These are phyloP conservation scores for Hirsutella thompsonii DNA, from an alignment of 2,329 filamentous ascomycete genomes.

Conservation along the genomic window DNA sequence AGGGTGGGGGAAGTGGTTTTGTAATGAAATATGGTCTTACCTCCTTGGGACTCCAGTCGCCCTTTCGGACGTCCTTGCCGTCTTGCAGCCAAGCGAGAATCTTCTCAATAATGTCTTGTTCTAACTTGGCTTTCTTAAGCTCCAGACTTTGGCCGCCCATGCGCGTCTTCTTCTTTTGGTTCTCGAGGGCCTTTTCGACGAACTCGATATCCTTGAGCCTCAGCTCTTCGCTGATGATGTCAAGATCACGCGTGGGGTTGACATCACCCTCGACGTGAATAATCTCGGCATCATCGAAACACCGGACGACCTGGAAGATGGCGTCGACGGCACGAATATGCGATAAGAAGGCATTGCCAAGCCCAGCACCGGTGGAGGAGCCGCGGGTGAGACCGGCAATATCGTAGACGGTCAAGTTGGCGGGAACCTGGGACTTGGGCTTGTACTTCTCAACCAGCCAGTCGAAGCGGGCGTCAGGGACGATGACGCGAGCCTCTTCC, in stretches of 20 bases:
- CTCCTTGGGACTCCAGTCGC: conserved; percentile 85
- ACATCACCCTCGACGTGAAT: conserved; percentile 99
- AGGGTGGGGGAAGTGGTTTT: conserved; percentile 7
- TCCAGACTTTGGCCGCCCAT: conserved; percentile 91
- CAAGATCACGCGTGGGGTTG: conserved; percentile 83
- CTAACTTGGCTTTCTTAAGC: conserved; percentile 94
- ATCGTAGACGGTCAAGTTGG: conserved; percentile 96
- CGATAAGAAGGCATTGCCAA: conserved; percentile 95
- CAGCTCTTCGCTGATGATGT: conserved; percentile 94
- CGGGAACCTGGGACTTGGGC: conserved; percentile 92
- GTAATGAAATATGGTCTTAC: conserved; percentile 41
- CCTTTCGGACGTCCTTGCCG: conserved; percentile 89
- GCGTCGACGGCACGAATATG: conserved; percentile 97
- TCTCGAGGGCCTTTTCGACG: conserved; percentile 86
- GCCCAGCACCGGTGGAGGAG: conserved; percentile 91
- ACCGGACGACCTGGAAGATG: conserved; percentile 93
- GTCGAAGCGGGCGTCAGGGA: conserved; percentile 91
- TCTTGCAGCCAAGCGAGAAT: conserved; percentile 70
- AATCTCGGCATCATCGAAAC: conserved; percentile 98
- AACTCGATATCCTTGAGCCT: conserved; percentile 99
- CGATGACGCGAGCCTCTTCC: conserved; percentile 93
- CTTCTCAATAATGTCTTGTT: conserved; percentile 88
- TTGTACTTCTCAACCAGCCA: conserved; percentile 95
- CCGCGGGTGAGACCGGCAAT: conserved; percentile 94
- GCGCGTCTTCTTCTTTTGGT: conserved; percentile 84